A percentile compares a stretch with the other conserved stretches of the same genome.
Evolutionary conservation across 805 yeast genomes (phyloP).

Genomic region (Spathaspora gorwiae): DNA sequence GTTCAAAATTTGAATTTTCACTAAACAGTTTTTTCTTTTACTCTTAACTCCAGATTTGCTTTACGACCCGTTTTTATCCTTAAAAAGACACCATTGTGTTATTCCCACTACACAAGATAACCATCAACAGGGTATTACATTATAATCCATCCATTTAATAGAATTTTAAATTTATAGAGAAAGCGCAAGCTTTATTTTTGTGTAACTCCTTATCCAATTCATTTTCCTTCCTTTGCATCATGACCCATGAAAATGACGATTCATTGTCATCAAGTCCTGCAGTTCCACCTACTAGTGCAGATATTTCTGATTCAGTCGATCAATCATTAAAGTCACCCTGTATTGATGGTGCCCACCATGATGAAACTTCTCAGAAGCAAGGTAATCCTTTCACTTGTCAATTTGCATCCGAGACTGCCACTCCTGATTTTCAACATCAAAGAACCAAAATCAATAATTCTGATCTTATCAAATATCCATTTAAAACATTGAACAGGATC

Average conservation of each 20-base stretch:
- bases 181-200: too few relatives aligned
- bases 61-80: too few relatives aligned
- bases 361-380: not conserved
- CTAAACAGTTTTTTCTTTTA: too few relatives aligned
- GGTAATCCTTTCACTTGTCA: not conserved
- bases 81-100: too few relatives aligned
- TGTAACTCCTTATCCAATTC: too few relatives aligned
- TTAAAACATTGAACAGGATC: conserved; percentile 65
- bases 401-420: not conserved
- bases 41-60: too few relatives aligned
- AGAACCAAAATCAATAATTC: conserved; percentile 9
- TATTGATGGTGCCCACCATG: not conserved
- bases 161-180: too few relatives aligned
- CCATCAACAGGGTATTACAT: too few relatives aligned
- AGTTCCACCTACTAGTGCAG: not conserved
- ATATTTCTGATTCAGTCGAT: not conserved
- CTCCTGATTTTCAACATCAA: not conserved
- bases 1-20: too few relatives aligned
- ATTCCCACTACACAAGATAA: too few relatives aligned
- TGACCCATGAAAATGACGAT: not conserved
- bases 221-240: too few relatives aligned
- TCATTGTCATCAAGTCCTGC: not conserved
- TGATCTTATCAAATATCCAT: conserved; percentile 22
- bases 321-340: not conserved
- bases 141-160: too few relatives aligned